These are phyloP conservation scores for Eucalyptus curtisii DNA, from an alignment of 345 rosid genomes.

Conservation along the genomic window DNA sequence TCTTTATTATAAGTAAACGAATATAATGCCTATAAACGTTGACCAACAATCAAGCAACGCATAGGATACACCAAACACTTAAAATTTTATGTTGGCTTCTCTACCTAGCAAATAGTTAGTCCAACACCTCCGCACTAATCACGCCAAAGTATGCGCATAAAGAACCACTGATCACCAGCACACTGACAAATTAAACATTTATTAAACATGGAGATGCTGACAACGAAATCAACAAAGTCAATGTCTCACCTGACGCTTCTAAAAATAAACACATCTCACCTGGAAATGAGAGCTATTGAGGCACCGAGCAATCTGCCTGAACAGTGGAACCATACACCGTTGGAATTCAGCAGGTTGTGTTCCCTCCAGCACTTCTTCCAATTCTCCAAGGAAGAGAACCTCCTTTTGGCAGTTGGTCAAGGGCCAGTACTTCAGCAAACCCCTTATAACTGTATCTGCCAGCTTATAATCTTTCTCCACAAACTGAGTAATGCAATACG, in stretches of 20 bases:
- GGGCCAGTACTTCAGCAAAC: conserved; percentile 41
- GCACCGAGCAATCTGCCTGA: conserved; percentile 41
- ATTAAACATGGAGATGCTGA: neutral
- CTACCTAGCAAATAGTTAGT: neutral
- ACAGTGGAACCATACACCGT: conserved; percentile 38
- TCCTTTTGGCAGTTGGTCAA: conserved; percentile 44
- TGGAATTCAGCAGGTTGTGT: conserved; percentile 40
- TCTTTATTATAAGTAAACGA: neutral
- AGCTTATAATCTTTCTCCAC: conserved; percentile 44
- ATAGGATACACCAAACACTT: neutral
- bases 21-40: neutral
- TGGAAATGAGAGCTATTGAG: conserved; percentile 42
- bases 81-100: neutral
- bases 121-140: neutral
- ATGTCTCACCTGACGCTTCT: neutral
- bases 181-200: neutral
- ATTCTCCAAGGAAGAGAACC: conserved; percentile 41
- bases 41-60: neutral
- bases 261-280: conserved; percentile 1
- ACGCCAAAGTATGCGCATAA: neutral
- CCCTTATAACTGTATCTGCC: conserved; percentile 38
- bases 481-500: conserved; percentile 35
- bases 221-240: neutral
- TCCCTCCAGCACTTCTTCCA: conserved; percentile 41
- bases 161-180: neutral